Evolutionary conservation across 176 grass and related monocot species (phyloP), one percentile per base, ranked within the genome.

Genomic region (Hordeum marinum): DNA sequence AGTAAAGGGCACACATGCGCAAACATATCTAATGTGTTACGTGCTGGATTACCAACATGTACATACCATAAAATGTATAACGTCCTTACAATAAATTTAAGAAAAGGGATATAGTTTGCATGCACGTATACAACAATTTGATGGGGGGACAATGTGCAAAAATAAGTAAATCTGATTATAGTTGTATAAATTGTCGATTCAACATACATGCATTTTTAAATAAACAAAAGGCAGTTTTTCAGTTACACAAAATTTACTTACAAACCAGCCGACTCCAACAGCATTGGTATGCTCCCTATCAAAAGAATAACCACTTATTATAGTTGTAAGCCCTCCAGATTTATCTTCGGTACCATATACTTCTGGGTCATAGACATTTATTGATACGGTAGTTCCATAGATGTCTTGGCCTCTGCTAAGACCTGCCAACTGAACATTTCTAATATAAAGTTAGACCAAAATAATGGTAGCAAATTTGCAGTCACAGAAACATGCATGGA

Each of bases 281-380:
- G 9, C 73, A 55, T 76, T 76, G 20, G 46, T 54, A 32, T 76
- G 43, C 9, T 29, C 15, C 43, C 18, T 52, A 5, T 76, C 73
- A 54, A 21, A 55, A 76, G 43, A 34, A 76, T 76, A 54, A 11
- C 73, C 73, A 34, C 48, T 76, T n/a, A 76, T 21, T 76, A 76
- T 76, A 54, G 73, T 55, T 76, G 46, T 35, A 54, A 76, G 73
- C 11, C 73, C 73, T 54, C 73, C 73, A 21, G 26, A 34, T 54
- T 76, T 76, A 76, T 76, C 73, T 55, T 55, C 4, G 8, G 73
- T 76, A n/a, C 73, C 73, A 52, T 54, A 76, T 34, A 54, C 29
- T 6, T 76, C 17, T 21, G 48, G 48, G 9, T 52, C 73, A 55
- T 76, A 76, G 29, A 76, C 29, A 76, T 46, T 76, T 76, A 76